Evolutionary conservation across 2,329 filamentous ascomycete species (phyloP), one percentile per base, ranked within the genome.

Genomic region (Fusarium sp.): DNA sequence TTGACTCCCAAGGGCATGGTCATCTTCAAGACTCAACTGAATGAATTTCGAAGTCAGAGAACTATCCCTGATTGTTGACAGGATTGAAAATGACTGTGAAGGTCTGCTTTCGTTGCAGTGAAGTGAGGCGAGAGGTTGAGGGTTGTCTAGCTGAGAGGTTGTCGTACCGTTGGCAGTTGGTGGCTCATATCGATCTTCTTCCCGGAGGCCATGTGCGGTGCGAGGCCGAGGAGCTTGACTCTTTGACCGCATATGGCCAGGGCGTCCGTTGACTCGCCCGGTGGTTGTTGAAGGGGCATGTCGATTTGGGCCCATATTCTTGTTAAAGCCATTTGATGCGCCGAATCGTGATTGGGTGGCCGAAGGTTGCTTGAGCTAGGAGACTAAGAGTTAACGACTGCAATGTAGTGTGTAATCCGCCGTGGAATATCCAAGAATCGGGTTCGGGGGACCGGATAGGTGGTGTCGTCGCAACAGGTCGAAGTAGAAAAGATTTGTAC

Each of bases 301-400:
- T 68, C 88, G 85, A 15, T 82, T 84, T 14, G 85, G 83, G 2
- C 89, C 88, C 28, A 89, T 77, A 72, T 87, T 91, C 64, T 84
- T 87, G 15, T 86, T 83, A 66, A 90, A 89, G 64, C 81, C 83
- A 66, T 80, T 84, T 54, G 81, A 80, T 20, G 81, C 80, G 48
- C 78, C 79, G 72, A 80, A 78, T 74, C 81, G 80, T 64, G 84
- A 78, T 50, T 73, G 63, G 38, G 66, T 56, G 6, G 63, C 34
- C 3, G 75, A 74, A 10, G 78, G 78, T 34, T 71, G 77, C 63
- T 81, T 82, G 49, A 81, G 74, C 78, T 79, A 74, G 10, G 36
- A 40, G 7, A 46, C n/a, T 13, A 3, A 17, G 14, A 42, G 18
- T 72, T 42, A 72, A 63, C 44, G 48, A 56, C 36, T 20, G 42